Evolutionary conservation across 495 filamentous ascomycete species (phyloP), one percentile per base, ranked within the genome.

Genomic region (Baudoinia panamericana): DNA sequence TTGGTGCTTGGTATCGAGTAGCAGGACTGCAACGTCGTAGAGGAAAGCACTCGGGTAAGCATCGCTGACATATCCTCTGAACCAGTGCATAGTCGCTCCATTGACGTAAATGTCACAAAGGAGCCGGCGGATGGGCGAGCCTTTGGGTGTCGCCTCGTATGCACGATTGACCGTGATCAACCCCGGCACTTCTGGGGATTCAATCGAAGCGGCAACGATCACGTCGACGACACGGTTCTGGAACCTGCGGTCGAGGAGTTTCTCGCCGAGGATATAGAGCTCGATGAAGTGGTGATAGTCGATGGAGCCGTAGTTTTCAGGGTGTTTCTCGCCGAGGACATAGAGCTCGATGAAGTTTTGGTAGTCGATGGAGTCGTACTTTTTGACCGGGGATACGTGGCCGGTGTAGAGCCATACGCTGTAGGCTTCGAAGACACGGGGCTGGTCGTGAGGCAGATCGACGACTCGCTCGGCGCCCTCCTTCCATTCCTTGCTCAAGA

Each of bases 221-320:
- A 28, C 30, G 23, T 52, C 49, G 11, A 44, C 11, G 1, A 48
- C 39, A 0, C 20, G 4, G 23, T 51, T 26, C 22, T 44, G 41
- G 33, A 52, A 52, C 3, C 3, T 29, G 1, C 13, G 1, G 21
- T 52, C 38, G 4, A 28, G 10, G 0, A 39, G 17, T 17, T 48
- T 48, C 19, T 52, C 45, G 4, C 44, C 49, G 5, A 48, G 22
- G 13, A 30, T 20, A 31, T 46, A 50, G n/a, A 39, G 18, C 0
- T 12, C 4, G 4, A 28, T 34, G 21, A 39, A 36, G 4, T 17
- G 12, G n/a, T 28, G 25, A 16, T 35, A 35, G 13, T 36, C 29
- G 5, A 9, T 23, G n/a, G 6, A 2, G 2, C 12, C 18, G n/a
- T n/a, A 11, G 27, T 9, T 12, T 22, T 19, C 21, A 26, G 7